Evolutionary conservation across 768 basidiomycete genomes (phyloP).

Genomic region (Boletus fagicola): DNA sequence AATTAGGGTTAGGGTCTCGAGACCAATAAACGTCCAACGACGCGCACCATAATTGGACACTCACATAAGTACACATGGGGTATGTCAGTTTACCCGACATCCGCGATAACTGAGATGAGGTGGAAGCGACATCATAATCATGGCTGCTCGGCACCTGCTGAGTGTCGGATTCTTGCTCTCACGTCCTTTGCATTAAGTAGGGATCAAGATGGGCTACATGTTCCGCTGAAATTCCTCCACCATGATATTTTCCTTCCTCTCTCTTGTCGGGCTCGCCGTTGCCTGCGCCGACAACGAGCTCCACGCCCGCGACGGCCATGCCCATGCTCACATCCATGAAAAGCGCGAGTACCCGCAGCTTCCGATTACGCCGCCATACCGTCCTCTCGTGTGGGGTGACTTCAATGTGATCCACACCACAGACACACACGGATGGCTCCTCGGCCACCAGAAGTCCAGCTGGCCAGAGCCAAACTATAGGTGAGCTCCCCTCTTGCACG

Average conservation of each 20-base stretch:
- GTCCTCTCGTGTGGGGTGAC: conserved; percentile 81
- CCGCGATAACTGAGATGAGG: no score
- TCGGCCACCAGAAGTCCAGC: conserved; percentile 76
- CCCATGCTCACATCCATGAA: conserved; percentile 33
- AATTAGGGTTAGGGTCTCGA: no score
- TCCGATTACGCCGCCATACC: conserved; percentile 54
- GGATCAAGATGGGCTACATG: background rate
- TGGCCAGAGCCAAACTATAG: conserved; percentile 78
- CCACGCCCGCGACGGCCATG: conserved; percentile 31
- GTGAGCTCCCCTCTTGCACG: conserved; percentile 28
- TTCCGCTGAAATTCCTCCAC: background rate
- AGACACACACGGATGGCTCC: conserved; percentile 78
- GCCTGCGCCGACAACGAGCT: conserved; percentile 22
- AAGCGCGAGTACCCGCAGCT: conserved; percentile 41
- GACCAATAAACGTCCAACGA: no score
- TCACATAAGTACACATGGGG: no score
- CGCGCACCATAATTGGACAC: no score
- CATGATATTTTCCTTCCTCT: conserved; percentile 19
- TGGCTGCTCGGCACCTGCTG: background rate
- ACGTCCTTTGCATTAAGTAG: conserved; percentile 2
- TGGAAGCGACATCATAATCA: background rate
- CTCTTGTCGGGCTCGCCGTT: conserved; percentile 17
- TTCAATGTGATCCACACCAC: conserved; percentile 87
- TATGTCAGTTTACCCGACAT: no score
- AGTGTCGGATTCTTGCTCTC: background rate